A percentile compares a stretch with the other conserved stretches of the same genome.
These are phyloP conservation scores for Luffa acutangula DNA, from an alignment of 306 rosid species.

Conservation along the genomic window DNA sequence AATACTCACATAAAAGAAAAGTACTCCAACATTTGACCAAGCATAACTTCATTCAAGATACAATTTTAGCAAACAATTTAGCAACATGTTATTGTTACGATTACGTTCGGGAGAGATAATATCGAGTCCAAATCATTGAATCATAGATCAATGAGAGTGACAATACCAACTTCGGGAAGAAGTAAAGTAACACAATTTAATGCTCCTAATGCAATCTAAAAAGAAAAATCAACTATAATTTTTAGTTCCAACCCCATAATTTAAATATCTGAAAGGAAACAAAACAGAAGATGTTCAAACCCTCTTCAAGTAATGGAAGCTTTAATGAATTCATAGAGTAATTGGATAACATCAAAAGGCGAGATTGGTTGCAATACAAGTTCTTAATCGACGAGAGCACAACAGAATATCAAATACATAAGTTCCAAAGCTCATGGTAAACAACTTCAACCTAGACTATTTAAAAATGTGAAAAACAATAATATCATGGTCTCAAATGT, in stretches of 20 bases:
- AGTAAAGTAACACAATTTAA: too few relatives aligned
- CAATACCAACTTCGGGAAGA: conserved; percentile 39
- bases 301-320: background rate
- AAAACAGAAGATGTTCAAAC: background rate
- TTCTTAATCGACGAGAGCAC: background rate
- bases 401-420: background rate
- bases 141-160: conserved; percentile 80
- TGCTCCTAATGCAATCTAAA: too few relatives aligned
- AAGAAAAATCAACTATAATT: too few relatives aligned
- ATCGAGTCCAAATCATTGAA: conserved; percentile 63
- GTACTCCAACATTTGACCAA: background rate
- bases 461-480: too few relatives aligned
- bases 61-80: conserved; percentile 60
- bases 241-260: too few relatives aligned
- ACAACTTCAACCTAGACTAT: background rate
- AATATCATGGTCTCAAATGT: too few relatives aligned
- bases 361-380: background rate
- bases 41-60: conserved; percentile 39
- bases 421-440: too few relatives aligned
- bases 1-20: too few relatives aligned
- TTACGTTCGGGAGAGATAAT: conserved; percentile 63
- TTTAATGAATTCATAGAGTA: background rate
- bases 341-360: background rate
- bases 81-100: conserved; percentile 43
- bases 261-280: too few relatives aligned